Base-by-base conservation (phyloP, 352 stramenopile species). In the Pythium myriotylum region DNA sequence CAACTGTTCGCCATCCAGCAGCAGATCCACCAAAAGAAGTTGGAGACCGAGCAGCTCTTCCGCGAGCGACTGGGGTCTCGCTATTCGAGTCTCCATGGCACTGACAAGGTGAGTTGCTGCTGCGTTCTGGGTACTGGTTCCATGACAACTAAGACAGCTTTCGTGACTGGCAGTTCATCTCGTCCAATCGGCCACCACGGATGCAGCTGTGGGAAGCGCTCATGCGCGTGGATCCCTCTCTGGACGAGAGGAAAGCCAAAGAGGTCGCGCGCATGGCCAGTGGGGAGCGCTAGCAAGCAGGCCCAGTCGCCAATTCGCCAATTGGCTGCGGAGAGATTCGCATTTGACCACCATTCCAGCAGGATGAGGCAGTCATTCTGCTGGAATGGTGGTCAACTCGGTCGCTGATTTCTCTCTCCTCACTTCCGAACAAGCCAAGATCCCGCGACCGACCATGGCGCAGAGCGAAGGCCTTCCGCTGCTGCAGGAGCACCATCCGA, bases 151-250 rank as follows among this genome's bases (percentile, higher is more conserved):
- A n/a, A n/a, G n/a, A n/a, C n/a, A n/a, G n/a, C 29, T 35, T 5
- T 35, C 5, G 29, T 35, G 29, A 35, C 29, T 35, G n/a, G n/a
- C 51, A 91, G 78, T 89, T 81, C 51, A 45, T 89, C 4, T 61
- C 62, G 20, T 54, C 71, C 27, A 77, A 82, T 67, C 77, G 79
- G 6, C 67, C 79, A 4, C 42, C 68, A 2, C 80, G 76, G 20
- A 39, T 92, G 24, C 65, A 77, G 35, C 48, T 92, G 12, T 92
- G 83, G 83, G 66, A 92, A 52, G 80, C 83, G 37, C 72, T 92
- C 4, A 84, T 88, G 68, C 70, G 69, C 1, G 79, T 92, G 0
- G 83, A 92, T 54, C 78, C 83, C n/a, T 77, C 67, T 14, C 55
- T 92, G 19, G 67, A 73, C 29, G 77, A 89, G 52, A 42, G 42